Evolutionary conservation across 2,329 filamentous ascomycete species (phyloP).

Genomic region (Microsporum canis): DNA sequence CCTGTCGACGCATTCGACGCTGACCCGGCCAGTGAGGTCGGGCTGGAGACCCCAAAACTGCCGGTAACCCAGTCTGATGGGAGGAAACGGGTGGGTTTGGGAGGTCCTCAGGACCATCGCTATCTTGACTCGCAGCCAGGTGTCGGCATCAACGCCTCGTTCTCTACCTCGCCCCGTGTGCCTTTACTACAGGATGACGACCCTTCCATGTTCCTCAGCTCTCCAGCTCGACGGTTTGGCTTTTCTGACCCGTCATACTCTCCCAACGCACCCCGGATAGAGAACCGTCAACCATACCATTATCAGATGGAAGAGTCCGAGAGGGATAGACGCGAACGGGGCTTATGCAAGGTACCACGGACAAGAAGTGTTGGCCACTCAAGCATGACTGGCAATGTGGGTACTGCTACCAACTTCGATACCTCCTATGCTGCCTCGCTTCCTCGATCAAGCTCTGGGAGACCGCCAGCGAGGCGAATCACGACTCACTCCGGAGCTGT

Average conservation of each 20-base stretch:
- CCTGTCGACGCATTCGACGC: constrained; percentile 15
- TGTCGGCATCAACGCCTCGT: constrained; percentile 32
- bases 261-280: constrained; percentile 18
- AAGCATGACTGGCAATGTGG: constrained; percentile 21
- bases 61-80: neutral
- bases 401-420: constrained; percentile 16
- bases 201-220: constrained; percentile 38
- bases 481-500: constrained; percentile 29
- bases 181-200: constrained; percentile 30
- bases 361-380: constrained; percentile 22
- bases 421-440: neutral
- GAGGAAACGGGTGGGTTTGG: neutral
- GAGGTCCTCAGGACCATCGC: neutral
- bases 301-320: constrained; percentile 40
- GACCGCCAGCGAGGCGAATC: constrained; percentile 32
- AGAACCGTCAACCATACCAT: constrained; percentile 36
- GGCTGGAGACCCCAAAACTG: neutral
- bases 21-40: neutral
- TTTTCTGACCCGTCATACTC: constrained; percentile 26
- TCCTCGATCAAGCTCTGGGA: constrained; percentile 9
- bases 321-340: constrained; percentile 24
- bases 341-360: constrained; percentile 26
- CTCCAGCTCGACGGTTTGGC: constrained; percentile 38
- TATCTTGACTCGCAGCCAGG: constrained; percentile 16
- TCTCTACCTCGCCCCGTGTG: constrained; percentile 36